Conservation (phyloP, 1,284 basidiomycete species). For the Rhodotorula sp. region DNA sequence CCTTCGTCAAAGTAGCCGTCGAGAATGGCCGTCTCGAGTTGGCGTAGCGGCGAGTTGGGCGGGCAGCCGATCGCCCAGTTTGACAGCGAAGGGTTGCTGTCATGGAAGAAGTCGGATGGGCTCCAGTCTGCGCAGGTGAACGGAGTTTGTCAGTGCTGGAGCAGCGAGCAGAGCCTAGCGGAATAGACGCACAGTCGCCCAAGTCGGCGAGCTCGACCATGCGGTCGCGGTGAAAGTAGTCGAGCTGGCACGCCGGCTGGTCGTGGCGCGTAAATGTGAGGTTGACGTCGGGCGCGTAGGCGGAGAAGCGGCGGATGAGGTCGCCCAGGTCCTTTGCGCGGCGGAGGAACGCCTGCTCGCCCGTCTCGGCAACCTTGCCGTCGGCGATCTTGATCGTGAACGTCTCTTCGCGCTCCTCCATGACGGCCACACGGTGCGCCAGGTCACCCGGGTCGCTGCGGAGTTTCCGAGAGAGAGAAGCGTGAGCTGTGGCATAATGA, state of each 20-base stretch:
- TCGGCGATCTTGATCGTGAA: slow-evolving; percentile 45
- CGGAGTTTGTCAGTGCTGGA: background rate
- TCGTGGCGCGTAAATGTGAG: slow-evolving; percentile 56
- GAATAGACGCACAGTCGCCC: slow-evolving; percentile 44
- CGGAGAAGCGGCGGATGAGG: slow-evolving; percentile 50
- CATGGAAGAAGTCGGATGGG: slow-evolving; percentile 38
- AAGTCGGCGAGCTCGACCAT: slow-evolving; percentile 52
- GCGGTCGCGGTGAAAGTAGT: slow-evolving; percentile 51
- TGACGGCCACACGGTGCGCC: slow-evolving; percentile 39
- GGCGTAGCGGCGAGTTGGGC: slow-evolving; percentile 26
- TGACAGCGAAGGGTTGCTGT: slow-evolving; percentile 30
- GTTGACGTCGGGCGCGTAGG: slow-evolving; percentile 50
- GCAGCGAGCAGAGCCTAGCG: too few relatives aligned
- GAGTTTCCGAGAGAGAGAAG: background rate
- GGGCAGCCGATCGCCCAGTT: slow-evolving; percentile 45
- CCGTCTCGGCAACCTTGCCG: slow-evolving; percentile 31
- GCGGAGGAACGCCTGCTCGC: slow-evolving; percentile 40
- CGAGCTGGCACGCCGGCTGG: slow-evolving; percentile 55
- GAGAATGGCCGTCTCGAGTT: slow-evolving; percentile 26
- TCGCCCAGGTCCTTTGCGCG: slow-evolving; percentile 46
- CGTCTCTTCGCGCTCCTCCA: slow-evolving; percentile 45
- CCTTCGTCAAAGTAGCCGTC: slow-evolving; percentile 15
- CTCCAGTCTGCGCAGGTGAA: slow-evolving; percentile 14
- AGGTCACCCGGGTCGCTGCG: slow-evolving; percentile 39
- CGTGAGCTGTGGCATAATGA: background rate